phyloP scores from a whole-genome alignment of 2,329 filamentous ascomycete species.

The Cordyceps sp. region DNA sequence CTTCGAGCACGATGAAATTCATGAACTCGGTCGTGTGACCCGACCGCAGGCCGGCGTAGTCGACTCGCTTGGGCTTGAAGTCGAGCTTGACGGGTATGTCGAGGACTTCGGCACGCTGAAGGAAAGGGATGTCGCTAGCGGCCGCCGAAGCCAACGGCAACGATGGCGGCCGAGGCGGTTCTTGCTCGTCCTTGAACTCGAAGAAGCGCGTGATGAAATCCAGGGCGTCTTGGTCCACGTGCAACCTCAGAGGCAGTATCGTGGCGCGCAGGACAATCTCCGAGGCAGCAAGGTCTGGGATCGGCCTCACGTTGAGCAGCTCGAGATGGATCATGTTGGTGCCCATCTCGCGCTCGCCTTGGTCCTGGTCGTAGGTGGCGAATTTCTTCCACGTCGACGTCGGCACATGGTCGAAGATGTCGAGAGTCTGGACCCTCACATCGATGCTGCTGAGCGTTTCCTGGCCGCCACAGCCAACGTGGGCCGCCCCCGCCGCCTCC shows the following conservation, averaged over 20 bases:
- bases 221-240: conserved; percentile 92
- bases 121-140: conserved; percentile 57
- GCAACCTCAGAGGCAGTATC: conserved; percentile 70
- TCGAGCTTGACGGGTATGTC: conserved; percentile 70
- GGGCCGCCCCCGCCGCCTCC: background rate
- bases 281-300: conserved; percentile 68
- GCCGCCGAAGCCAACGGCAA: conserved; percentile 14
- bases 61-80: conserved; percentile 96
- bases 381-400: conserved; percentile 99
- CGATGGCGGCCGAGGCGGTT: conserved; percentile 30
- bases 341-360: conserved; percentile 69
- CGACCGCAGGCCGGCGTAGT: conserved; percentile 82
- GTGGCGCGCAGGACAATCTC: conserved; percentile 73
- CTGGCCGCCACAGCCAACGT: conserved; percentile 20
- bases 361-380: conserved; percentile 79
- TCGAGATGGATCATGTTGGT: conserved; percentile 85
- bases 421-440: conserved; percentile 64
- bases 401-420: conserved; percentile 86
- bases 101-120: conserved; percentile 79
- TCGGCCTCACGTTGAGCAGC: conserved; percentile 72
- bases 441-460: conserved; percentile 84
- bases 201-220: conserved; percentile 98
- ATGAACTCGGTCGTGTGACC: conserved; percentile 95
- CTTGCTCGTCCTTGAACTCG: conserved; percentile 76
- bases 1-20: conserved; percentile 92